Evolutionary conservation across 2,329 filamentous ascomycete genomes (phyloP).

Genomic region (Aspergillus amoenus): DNA sequence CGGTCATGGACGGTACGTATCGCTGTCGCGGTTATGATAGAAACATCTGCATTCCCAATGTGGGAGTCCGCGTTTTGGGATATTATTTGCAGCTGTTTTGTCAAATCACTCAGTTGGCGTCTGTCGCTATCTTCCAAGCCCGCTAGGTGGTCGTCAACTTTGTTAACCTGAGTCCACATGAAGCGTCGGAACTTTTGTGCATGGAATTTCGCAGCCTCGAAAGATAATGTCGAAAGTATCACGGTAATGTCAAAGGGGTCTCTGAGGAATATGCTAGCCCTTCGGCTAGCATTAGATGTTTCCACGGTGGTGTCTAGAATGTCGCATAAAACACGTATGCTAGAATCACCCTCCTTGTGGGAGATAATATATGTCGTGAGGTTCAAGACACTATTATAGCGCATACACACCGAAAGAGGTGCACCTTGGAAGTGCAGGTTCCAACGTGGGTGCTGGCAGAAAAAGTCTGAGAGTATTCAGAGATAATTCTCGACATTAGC

Average conservation of each 20-base stretch:
- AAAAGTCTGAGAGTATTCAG: slow-evolving; percentile 9
- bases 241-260: slow-evolving; percentile 18
- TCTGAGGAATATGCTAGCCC: slow-evolving; percentile 4
- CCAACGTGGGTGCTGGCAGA: slow-evolving; percentile 19
- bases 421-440: slow-evolving; percentile 16
- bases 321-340: slow-evolving; percentile 7
- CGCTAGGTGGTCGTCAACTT: slow-evolving; percentile 22
- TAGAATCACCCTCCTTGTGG: slow-evolving; percentile 14
- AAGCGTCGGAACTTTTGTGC: slow-evolving; percentile 16
- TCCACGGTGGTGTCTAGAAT: slow-evolving; percentile 12
- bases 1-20: slow-evolving; percentile 22
- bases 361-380: slow-evolving; percentile 19
- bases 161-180: slow-evolving; percentile 19
- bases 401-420: slow-evolving; percentile 17
- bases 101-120: slow-evolving; percentile 21
- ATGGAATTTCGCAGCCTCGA: slow-evolving; percentile 17
- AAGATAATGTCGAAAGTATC: slow-evolving; percentile 15
- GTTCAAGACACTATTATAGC: slow-evolving; percentile 7
- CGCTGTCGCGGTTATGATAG: slow-evolving; percentile 21
- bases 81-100: slow-evolving; percentile 30
- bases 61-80: slow-evolving; percentile 29
- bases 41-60: slow-evolving; percentile 28
- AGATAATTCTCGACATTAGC: background rate
- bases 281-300: background rate
- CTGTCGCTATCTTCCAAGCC: slow-evolving; percentile 21